Base-by-base conservation (phyloP, 352 stramenopile genomes). In the Peronosclerospora sorghi region DNA sequence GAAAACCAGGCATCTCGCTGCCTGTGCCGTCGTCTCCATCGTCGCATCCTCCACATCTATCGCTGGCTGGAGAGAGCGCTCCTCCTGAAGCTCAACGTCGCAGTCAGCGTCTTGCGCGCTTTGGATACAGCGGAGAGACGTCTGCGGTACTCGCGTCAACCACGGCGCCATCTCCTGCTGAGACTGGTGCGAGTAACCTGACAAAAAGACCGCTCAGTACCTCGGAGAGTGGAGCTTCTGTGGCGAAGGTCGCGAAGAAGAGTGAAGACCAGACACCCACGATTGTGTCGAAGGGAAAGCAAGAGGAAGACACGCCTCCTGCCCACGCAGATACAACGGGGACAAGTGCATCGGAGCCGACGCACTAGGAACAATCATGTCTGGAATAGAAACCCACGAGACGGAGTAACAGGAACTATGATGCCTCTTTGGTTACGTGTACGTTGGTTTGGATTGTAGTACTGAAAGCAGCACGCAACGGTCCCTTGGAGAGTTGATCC, bases 1-100 rank as follows among this genome's bases (percentile, higher is more conserved):
- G 77, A 38, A 86, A 85, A 41, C 65, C 73, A 9, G 73, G 68
- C 0, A 86, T 89, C 44, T 79, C 70, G 2, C 47, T 89, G 3
- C 77, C 77, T 21, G 56, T 89, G 7, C 77, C 77, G 2, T 67
- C 77, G 1, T 62, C 75, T 8, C 44, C 71, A 8, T 76, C 70
- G 14, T 62, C 68, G 2, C 46, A 56, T 10, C 42, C 45, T 14
- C 46, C 58, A 10, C 53, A 56, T 18, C 20, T 59, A 8, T 60
- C 48, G 20, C 48, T 59, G 17, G 39, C 41, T 52, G 58, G 41
- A 30, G 58, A 63, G 20, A 54, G 23, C 7, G 45, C 35, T 0
- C 45, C 49, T 24, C 51, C 62, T 9, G 66, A 73, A 56, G 35
- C 55, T 6, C 53, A 69, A 21, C 61, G 62, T 38, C 66, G 66